Evolutionary conservation across 768 basidiomycete genomes (phyloP).

Genomic region (Aureoboletus auriporus): DNA sequence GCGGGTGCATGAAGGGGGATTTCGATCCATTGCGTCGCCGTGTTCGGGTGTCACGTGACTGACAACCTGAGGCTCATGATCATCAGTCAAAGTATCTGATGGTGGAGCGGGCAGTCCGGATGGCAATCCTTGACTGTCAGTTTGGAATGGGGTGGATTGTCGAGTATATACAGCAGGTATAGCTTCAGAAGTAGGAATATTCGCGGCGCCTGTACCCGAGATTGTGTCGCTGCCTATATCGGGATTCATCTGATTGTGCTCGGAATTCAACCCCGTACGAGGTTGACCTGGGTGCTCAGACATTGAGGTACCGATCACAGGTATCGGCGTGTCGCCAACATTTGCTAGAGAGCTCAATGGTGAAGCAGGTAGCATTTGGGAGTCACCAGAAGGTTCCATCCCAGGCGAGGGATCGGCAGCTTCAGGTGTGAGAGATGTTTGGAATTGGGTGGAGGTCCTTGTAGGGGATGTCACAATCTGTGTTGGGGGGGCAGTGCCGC

Average conservation of each 20-base stretch:
- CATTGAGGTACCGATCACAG: not conserved
- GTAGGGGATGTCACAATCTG: not conserved
- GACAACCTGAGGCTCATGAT: not conserved
- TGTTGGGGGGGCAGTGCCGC: too few species aligned
- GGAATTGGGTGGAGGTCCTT: not conserved
- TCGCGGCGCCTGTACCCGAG: not conserved
- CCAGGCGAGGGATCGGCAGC: not conserved
- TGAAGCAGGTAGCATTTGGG: not conserved
- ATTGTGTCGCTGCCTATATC: not conserved
- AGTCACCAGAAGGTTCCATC: not conserved
- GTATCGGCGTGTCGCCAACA: not conserved
- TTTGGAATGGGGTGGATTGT: not conserved
- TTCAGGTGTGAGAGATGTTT: not conserved
- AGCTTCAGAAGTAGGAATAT: not conserved
- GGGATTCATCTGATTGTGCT: not conserved
- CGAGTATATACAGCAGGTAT: not conserved
- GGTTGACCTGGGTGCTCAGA: not conserved
- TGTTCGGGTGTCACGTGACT: not conserved
- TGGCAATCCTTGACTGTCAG: not conserved
- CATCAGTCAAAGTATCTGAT: not conserved
- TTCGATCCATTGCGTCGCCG: not conserved
- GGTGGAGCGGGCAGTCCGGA: constrained; percentile 8
- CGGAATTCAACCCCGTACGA: not conserved
- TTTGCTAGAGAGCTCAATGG: not conserved
- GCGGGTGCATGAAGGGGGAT: not conserved